phyloP scores from a whole-genome alignment of 495 filamentous ascomycete species.

The Neurospora terricola region DNA sequence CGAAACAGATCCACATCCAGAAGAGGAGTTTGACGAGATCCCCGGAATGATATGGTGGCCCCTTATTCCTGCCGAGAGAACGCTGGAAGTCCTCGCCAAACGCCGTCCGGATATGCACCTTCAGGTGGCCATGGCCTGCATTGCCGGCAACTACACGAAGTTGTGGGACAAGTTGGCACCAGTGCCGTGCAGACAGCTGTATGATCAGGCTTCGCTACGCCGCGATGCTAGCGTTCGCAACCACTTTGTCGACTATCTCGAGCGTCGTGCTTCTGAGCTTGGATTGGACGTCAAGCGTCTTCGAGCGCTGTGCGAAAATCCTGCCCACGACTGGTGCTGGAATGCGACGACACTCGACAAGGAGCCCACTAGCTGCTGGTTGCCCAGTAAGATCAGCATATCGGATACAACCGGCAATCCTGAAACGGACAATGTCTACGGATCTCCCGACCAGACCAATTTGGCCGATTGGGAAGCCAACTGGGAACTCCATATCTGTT shows the following conservation, averaged over 20 bases:
- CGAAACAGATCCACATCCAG: neutral
- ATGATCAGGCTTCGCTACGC: neutral
- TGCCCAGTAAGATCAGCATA: neutral
- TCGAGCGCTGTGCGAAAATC: rapidly evolving
- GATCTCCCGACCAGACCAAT: neutral
- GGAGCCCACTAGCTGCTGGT: neutral
- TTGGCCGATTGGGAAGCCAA: neutral
- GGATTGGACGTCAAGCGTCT: neutral
- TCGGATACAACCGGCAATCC: rapidly evolving
- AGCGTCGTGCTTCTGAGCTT: neutral
- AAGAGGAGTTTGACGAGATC: neutral
- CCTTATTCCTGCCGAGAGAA: neutral
- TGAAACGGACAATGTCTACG: neutral
- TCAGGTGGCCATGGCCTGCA: neutral
- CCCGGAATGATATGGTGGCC: neutral
- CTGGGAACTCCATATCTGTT: neutral
- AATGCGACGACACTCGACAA: neutral
- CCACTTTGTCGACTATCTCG: neutral
- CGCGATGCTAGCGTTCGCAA: neutral
- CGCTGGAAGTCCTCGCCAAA: neutral
- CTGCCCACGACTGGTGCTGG: neutral
- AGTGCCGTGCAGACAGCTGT: neutral
- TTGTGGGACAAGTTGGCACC: neutral
- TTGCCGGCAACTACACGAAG: neutral
- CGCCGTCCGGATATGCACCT: neutral